phyloP scores from a whole-genome alignment of 805 yeast species.

The Ogataea dorogensis region DNA sequence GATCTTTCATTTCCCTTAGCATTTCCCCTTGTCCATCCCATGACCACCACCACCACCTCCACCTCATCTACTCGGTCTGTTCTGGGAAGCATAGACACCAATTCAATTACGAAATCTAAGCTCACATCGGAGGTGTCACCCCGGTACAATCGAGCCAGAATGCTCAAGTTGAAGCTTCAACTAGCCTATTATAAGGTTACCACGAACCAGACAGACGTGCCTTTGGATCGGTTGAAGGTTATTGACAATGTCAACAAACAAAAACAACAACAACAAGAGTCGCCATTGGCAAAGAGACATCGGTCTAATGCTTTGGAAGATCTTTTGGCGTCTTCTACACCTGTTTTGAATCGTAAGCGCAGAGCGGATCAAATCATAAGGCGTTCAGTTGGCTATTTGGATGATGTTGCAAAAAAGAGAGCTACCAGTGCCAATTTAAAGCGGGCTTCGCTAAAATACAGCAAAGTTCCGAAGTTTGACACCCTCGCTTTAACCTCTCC shows the following conservation, averaged over 20 bases:
- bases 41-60: slow-evolving; percentile 11
- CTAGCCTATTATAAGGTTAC: slow-evolving; percentile 52
- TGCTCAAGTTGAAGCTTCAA: slow-evolving; percentile 46
- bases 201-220: slow-evolving; percentile 44
- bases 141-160: slow-evolving; percentile 36
- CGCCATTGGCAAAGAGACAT: slow-evolving; percentile 20
- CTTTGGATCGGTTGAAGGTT: slow-evolving; percentile 33
- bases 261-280: slow-evolving; percentile 6
- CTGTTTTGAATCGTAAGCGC: slow-evolving; percentile 15
- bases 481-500: slow-evolving; percentile 29
- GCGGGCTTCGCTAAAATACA: slow-evolving; percentile 23
- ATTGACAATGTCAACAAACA: slow-evolving; percentile 10
- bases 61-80: slow-evolving; percentile 17
- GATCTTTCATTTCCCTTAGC: no score
- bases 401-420: slow-evolving; percentile 28
- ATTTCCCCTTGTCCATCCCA: slow-evolving; percentile 3
- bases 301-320: slow-evolving; percentile 30
- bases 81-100: slow-evolving; percentile 6
- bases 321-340: slow-evolving; percentile 37
- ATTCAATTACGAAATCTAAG: slow-evolving; percentile 2
- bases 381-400: slow-evolving; percentile 22
- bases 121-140: slow-evolving; percentile 20
- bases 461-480: slow-evolving; percentile 3
- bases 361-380: slow-evolving; percentile 2
- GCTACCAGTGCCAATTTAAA: slow-evolving; percentile 30